Base-by-base conservation (phyloP, 2,329 filamentous ascomycete species). In the Paecilomyces formosus region DNA sequence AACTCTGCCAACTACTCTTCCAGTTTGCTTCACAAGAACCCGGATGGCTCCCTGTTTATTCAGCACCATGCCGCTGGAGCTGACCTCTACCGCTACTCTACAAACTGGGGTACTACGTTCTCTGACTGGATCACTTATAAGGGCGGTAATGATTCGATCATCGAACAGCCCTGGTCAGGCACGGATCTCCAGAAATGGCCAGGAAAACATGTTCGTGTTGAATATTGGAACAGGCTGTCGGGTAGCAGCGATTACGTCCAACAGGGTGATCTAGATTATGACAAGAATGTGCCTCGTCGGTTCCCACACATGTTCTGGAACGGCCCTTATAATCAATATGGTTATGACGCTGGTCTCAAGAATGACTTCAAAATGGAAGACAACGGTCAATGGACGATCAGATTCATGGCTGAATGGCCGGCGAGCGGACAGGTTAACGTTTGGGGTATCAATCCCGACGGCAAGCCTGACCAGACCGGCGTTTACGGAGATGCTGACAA, bases 381-480 rank as follows among this genome's bases (percentile, higher is more conserved):
- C 21, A 76, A 84, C 55, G 76, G 78, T 15, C 71, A 74, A 2
- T 88, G 86, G 86, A 73, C 77, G 21, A 83, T 82, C 63, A 77
- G 84, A 61, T 84, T 87, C 60, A 81, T 86, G 78, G 76, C 79
- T 3, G 85, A 88, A 66, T 88, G 84, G 81, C 85, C 85, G 5
- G 80, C 81, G 2, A 73, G 80, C 54, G 80, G 84, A 58, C 85
- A 87, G 65, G 72, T 87, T 59, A 88, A 87, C 63, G 78, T 86
- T 4, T 88, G 86, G 85, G 86, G 85, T 55, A 84, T 87, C 68
- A 85, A 87, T 64, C 79, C 81, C 0, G 80, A 87, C 68, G 84
- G 84, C 21, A 73, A 82, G 63, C 85, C 85, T 0, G 85, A 88
- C 68, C 78, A 84, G 60, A 80, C 80, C 7, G 79, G 77, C 57